Evolutionary conservation across 2,329 filamentous ascomycete species (phyloP).

Genomic region (Trichophyton simii): DNA sequence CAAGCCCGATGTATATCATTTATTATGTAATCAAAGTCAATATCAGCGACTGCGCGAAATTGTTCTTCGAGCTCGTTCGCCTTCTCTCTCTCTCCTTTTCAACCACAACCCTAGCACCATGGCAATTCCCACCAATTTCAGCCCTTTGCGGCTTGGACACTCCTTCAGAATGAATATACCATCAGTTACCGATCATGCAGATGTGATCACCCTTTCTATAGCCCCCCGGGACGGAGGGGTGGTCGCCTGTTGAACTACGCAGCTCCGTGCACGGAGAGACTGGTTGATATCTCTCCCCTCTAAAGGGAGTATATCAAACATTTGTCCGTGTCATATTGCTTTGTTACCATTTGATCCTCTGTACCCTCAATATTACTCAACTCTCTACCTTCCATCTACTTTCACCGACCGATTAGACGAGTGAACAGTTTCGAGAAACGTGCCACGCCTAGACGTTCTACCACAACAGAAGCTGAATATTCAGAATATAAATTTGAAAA

Average conservation of each 20-base stretch:
- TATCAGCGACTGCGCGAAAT: not conserved
- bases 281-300: not conserved
- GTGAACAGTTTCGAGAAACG: not conserved
- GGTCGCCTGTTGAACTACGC: slow-evolving; percentile 14
- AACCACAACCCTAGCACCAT: slow-evolving; percentile 6
- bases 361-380: not conserved
- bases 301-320: not conserved
- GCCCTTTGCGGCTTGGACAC: slow-evolving; percentile 9
- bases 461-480: not conserved
- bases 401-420: not conserved
- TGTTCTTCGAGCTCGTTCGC: not conserved
- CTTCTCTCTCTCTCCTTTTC: not conserved
- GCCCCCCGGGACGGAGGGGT: slow-evolving; percentile 25
- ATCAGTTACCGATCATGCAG: slow-evolving; percentile 6
- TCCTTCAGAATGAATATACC: not conserved
- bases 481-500: not conserved
- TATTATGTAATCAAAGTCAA: not conserved
- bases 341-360: not conserved
- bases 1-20: not conserved
- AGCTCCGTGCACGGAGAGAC: not conserved
- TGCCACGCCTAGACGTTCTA: not conserved
- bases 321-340: not conserved
- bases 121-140: slow-evolving; percentile 6
- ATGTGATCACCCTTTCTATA: slow-evolving; percentile 13
- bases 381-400: not conserved